These are phyloP conservation scores for Heimioporus retisporus DNA, from an alignment of 1,284 basidiomycete species.

Conservation along the genomic window DNA sequence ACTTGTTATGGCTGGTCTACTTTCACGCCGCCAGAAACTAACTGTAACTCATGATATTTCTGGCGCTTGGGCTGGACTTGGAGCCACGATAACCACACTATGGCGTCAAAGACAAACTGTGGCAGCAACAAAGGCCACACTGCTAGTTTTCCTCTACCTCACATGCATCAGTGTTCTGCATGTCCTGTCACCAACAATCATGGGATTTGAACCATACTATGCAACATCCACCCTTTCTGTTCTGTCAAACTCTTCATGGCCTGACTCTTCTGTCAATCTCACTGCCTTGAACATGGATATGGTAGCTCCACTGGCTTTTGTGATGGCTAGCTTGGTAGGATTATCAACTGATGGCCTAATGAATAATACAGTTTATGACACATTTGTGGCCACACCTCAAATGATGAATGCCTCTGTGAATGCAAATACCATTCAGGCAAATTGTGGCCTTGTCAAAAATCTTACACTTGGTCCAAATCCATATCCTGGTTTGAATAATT, in stretches of 20 bases:
- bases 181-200: constrained; percentile 7
- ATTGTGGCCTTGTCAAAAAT: not conserved
- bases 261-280: not conserved
- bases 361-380: not conserved
- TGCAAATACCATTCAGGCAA: not conserved
- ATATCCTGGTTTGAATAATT: too few species aligned
- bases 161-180: constrained; percentile 8
- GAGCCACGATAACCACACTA: constrained; percentile 1
- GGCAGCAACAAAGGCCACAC: not conserved
- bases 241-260: constrained; percentile 9
- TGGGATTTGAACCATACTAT: constrained; percentile 6
- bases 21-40: too few species aligned
- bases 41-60: too few species aligned
- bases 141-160: constrained; percentile 9
- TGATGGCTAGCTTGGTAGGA: not conserved
- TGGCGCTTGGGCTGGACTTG: too few species aligned
- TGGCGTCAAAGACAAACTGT: constrained; percentile 15
- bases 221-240: too few species aligned
- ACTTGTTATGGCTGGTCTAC: too few species aligned
- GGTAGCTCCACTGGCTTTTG: not conserved
- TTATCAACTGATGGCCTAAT: not conserved
- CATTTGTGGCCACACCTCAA: not conserved
- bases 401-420: constrained; percentile 6
- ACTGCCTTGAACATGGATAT: not conserved
- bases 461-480: too few species aligned